Base-by-base conservation (phyloP, 2,329 filamentous ascomycete genomes). In the Dryadomyces sulphureus region DNA sequence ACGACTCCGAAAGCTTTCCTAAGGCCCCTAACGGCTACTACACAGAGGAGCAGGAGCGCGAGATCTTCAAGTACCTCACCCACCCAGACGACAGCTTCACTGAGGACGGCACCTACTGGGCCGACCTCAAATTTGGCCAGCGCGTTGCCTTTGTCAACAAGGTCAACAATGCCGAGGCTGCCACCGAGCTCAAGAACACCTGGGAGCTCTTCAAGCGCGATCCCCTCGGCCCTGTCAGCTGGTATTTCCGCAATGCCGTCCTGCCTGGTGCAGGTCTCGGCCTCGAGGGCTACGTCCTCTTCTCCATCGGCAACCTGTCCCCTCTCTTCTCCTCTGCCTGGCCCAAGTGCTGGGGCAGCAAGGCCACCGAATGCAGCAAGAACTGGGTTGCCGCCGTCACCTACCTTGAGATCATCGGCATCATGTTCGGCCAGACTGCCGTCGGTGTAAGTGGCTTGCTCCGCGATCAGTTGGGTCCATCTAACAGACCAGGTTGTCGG, bases 211-310 rank as follows among this genome's bases (percentile, higher is more conserved):
- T 85, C 57, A 94, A 93, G 69, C 71, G 79, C 46, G 87, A 95
- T 57, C 88, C 89, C 25, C 70, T 95, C 16, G 84, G 81, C 46
- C 88, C 89, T 0, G 47, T 96, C n/a, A 68, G 73, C 21, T 92
- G 81, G 72, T 96, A 96, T 63, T 82, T 93, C 60, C 77, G 79
- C 58, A 92, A 94, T 60, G 90, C 89, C 65, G 82, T 95, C 45
- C 78, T 96, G 48, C 90, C 90, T 43, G 90, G 90, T 64, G 88
- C 88, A 53, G 90, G 90, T 60, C 77, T 96, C 44, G 82, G 88
- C 60, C 75, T 96, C 24, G 90, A 96, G 72, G 90, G 87, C 56
- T 96, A 95, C 59, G 89, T 95, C 38, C 75, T 96, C 19, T 96
- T 96, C 72, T 95, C 89, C 52, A 95, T 96, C 55, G 90, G 90